Percentiles rank a stretch among this genome's conserved stretches.
Evolutionary conservation across 176 grass and related monocot genomes (phyloP).

Genomic region (Stipa capillata): DNA sequence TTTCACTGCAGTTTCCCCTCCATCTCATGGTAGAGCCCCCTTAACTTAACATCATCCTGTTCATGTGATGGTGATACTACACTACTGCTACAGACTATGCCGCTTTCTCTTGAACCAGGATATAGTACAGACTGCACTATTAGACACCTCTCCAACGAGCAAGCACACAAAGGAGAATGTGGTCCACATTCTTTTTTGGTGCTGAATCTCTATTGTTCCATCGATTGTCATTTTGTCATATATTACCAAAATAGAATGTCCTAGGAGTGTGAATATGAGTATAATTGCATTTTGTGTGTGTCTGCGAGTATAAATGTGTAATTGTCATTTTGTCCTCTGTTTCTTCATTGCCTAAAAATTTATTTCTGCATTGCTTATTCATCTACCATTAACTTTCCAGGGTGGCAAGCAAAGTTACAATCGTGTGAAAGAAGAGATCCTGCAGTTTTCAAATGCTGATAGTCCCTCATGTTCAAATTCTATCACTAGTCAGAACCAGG

Average conservation of each 20-base stretch:
- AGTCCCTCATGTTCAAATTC: conserved; percentile 76
- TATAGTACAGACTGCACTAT: background rate
- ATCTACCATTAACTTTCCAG: conserved; percentile 25
- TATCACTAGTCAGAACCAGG: conserved; percentile 54
- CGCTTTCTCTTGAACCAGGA: background rate
- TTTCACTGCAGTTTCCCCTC: background rate
- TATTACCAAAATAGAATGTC: conserved; percentile 1
- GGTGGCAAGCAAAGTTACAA: conserved; percentile 60
- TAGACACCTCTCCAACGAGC: background rate
- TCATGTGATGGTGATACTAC: background rate
- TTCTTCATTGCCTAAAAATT: background rate
- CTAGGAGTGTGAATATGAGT: background rate
- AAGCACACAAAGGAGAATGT: background rate
- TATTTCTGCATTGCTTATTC: background rate
- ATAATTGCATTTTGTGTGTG: background rate
- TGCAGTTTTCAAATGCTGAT: conserved; percentile 28
- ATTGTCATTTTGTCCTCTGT: background rate
- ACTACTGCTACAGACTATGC: background rate
- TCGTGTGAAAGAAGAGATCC: conserved; percentile 42
- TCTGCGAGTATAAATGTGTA: background rate
- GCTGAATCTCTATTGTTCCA: background rate
- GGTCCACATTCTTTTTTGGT: background rate
- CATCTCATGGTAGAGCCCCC: background rate
- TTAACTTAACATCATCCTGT: background rate
- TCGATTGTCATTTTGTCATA: background rate